Evolutionary conservation across 345 rosid species (phyloP), one percentile per base, ranked within the genome.

Genomic region (Limnanthes douglasii): DNA sequence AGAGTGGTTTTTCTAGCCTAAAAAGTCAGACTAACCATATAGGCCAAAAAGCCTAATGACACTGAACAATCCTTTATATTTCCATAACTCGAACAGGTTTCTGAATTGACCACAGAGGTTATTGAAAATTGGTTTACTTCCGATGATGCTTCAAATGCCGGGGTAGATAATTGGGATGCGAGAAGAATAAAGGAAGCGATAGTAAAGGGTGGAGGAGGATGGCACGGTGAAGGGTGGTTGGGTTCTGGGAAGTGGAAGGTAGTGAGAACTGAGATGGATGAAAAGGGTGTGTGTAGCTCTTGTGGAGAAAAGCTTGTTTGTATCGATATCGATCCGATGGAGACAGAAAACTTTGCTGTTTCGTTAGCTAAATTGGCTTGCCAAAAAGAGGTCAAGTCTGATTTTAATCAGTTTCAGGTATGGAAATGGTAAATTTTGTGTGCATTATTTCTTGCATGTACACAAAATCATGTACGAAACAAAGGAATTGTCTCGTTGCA

Each of bases 171-270:
- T 29, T 80, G 77, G 82, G 92, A 84, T 48, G 61, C 17, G 32
- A 49, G 40, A 41, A 59, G 48, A 34, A 48, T 90, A 46, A 70
- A 19, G 58, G 73, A 84, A 26, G 84, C 67, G 33, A 51, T 90
- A 56, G 38, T 51, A 9, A 69, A 41, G 23, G 79, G 92, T 38
- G 98, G 98, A 40, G 98, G 98, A 58, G 98, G 98, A 39, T 90
- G 95, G 98, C 98, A 90, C 45, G 95, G 98, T 22, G 75, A 68
- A 35, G 95, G 98, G 39, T 90, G 98, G 95, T 59, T 90, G 22
- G 95, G 98, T 11, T 60, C 30, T 13, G 95, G 98, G 5, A 40
- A 46, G 21, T 90, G 98, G 95, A 72, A 46, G 25, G 76, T 80
- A 5, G 51, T 34, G n/a, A 72, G 69, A 62, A 74, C 92, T 36